Evolutionary conservation across 768 basidiomycete genomes (phyloP).

Genomic region (Kwoniella botswanensis): DNA sequence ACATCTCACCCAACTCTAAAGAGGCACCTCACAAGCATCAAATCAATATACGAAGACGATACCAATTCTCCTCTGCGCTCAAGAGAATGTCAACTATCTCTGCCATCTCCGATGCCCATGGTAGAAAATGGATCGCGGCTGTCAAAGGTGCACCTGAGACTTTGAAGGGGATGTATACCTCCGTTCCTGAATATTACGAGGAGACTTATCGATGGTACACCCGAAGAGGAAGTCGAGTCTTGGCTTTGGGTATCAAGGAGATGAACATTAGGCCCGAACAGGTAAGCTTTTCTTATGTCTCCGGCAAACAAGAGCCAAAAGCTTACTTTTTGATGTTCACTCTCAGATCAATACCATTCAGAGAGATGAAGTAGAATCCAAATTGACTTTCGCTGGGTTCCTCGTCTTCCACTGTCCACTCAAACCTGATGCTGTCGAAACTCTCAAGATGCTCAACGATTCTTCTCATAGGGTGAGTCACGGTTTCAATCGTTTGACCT

Average conservation of each 20-base stretch:
- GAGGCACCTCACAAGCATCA: conserved; percentile 61
- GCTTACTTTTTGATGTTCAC: neutral
- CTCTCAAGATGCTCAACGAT: conserved; percentile 91
- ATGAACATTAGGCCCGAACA: conserved; percentile 76
- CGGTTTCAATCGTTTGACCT: too few species aligned
- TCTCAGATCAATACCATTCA: conserved; percentile 85
- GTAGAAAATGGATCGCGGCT: conserved; percentile 59
- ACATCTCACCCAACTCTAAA: conserved; percentile 66
- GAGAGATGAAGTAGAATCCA: conserved; percentile 78
- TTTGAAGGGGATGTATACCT: conserved; percentile 80
- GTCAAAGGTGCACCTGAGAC: conserved; percentile 99
- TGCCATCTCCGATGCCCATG: conserved; percentile 42
- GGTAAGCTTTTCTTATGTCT: conserved; percentile 61
- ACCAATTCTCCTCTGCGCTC: conserved; percentile 96
- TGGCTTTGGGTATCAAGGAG: conserved; percentile 88
- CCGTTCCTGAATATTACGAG: conserved; percentile 80
- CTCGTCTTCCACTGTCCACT: conserved; percentile 98
- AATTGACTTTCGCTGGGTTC: conserved; percentile 88
- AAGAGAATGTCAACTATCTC: conserved; percentile 96
- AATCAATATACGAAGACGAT: conserved; percentile 81
- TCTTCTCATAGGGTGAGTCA: conserved; percentile 88
- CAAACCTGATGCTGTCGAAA: conserved; percentile 87
- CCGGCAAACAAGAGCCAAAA: neutral
- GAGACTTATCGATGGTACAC: conserved; percentile 95
- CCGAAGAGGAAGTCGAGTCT: conserved; percentile 86